Evolutionary conservation across 2,329 filamentous ascomycete species (phyloP).

Genomic region (Capronia epimyces): DNA sequence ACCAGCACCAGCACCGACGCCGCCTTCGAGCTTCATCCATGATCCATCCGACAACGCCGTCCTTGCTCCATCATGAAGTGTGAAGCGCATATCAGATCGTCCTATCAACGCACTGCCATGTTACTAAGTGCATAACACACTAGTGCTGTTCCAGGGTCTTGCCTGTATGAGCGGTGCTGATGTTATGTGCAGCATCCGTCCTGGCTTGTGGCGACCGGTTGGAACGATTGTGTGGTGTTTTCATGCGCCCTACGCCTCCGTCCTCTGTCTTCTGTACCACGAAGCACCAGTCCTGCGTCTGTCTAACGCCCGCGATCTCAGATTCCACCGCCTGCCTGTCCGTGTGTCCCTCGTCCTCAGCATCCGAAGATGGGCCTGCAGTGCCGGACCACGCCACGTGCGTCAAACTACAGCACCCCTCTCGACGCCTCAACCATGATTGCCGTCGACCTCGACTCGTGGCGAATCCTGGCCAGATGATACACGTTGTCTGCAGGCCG

Average conservation of each 20-base stretch:
- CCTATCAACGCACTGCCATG: neutral
- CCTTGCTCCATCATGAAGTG: neutral
- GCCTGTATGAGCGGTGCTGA: too few relatives aligned
- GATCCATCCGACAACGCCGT: neutral
- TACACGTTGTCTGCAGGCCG: neutral
- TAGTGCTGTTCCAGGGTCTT: neutral
- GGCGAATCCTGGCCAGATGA: neutral
- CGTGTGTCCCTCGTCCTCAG: neutral
- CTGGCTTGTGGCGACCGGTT: too few relatives aligned
- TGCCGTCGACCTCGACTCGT: neutral
- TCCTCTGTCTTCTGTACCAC: neutral
- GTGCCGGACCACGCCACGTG: constrained; percentile 3
- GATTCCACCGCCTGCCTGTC: neutral
- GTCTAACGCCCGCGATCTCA: neutral
- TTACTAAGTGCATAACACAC: neutral
- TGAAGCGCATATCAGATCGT: neutral
- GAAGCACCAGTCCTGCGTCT: neutral
- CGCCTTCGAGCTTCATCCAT: neutral
- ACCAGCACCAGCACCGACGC: neutral
- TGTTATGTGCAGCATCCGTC: too few relatives aligned
- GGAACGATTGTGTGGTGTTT: too few relatives aligned
- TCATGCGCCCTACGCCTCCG: neutral
- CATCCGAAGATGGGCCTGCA: constrained; percentile 1
- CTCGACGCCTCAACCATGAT: neutral
- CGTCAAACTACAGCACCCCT: neutral